These are phyloP conservation scores for Metschnikowia proteae DNA, from an alignment of 805 yeast genomes.

Conservation along the genomic window DNA sequence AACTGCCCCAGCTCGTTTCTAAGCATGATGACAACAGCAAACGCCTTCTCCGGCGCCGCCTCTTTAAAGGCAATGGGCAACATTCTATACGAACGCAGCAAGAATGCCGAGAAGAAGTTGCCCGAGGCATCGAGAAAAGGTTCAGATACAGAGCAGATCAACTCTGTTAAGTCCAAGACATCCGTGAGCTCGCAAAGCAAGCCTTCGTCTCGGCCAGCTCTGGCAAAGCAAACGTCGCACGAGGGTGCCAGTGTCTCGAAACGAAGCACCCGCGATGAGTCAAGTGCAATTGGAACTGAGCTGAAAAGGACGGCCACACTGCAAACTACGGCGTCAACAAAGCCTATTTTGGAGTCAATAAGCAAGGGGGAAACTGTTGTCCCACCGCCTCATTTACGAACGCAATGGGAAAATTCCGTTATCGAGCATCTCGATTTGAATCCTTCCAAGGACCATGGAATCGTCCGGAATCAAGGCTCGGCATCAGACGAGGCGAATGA, in stretches of 20 bases:
- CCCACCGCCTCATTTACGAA: constrained; percentile 14
- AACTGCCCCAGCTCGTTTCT: constrained; percentile 26
- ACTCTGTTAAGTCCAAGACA: background rate
- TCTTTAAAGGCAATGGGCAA: constrained; percentile 12
- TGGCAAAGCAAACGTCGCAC: background rate
- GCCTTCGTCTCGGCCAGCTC: background rate
- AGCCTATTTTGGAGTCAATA: background rate
- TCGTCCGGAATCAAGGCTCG: constrained; percentile 14
- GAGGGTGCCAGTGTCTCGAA: background rate
- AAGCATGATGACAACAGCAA: constrained; percentile 29
- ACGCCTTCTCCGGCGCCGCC: constrained; percentile 27
- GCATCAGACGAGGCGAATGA: constrained; percentile 6
- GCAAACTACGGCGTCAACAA: background rate
- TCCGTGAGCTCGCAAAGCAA: background rate
- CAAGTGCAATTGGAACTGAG: background rate
- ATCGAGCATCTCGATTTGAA: constrained; percentile 16
- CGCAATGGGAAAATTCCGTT: constrained; percentile 29
- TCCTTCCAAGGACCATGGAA: constrained; percentile 9
- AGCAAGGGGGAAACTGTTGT: background rate
- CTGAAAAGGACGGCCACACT: background rate
- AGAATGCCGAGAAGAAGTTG: background rate
- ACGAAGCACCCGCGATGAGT: background rate
- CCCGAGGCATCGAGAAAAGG: background rate
- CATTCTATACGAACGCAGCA: constrained; percentile 8
- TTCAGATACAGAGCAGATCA: background rate